These are phyloP conservation scores for Aspergillus egyptiacus DNA, from an alignment of 495 filamentous ascomycete genomes.

Conservation along the genomic window DNA sequence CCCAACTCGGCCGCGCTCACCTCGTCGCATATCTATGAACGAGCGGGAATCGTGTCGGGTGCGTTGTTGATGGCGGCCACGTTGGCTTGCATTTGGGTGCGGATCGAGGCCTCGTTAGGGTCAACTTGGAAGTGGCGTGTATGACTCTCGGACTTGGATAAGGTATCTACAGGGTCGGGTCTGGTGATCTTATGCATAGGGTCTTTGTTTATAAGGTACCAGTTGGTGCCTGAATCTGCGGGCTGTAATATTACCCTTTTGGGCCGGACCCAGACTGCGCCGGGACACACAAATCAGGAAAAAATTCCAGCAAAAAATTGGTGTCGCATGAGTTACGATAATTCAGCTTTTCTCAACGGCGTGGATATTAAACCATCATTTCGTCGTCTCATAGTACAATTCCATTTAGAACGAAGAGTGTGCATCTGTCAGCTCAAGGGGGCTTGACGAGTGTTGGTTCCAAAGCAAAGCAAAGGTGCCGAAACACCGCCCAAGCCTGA, in stretches of 20 bases:
- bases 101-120: conserved; percentile 25
- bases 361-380: no score
- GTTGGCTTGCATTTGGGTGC: conserved; percentile 31
- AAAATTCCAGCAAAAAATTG: background rate
- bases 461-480: conserved; percentile 8
- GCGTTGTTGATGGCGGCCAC: conserved; percentile 31
- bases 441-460: background rate
- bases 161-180: no score
- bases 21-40: conserved; percentile 22
- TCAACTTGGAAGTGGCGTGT: conserved; percentile 23
- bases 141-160: no score
- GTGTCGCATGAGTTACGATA: background rate
- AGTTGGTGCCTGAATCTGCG: conserved; percentile 2
- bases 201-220: conserved; percentile 1
- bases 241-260: conserved; percentile 5
- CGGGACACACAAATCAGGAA: conserved; percentile 11
- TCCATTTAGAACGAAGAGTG: background rate
- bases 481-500: conserved; percentile 12
- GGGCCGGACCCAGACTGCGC: background rate
- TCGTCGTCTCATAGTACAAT: background rate
- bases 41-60: conserved; percentile 27
- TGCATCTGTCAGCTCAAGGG: background rate
- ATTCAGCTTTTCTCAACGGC: background rate
- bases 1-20: conserved; percentile 21
- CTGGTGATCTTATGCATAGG: no score